A percentile compares a stretch with the other conserved stretches of the same genome.
Evolutionary conservation across 1,284 basidiomycete genomes (phyloP).

Genomic region (Austroboletus novae-zelandiae): DNA sequence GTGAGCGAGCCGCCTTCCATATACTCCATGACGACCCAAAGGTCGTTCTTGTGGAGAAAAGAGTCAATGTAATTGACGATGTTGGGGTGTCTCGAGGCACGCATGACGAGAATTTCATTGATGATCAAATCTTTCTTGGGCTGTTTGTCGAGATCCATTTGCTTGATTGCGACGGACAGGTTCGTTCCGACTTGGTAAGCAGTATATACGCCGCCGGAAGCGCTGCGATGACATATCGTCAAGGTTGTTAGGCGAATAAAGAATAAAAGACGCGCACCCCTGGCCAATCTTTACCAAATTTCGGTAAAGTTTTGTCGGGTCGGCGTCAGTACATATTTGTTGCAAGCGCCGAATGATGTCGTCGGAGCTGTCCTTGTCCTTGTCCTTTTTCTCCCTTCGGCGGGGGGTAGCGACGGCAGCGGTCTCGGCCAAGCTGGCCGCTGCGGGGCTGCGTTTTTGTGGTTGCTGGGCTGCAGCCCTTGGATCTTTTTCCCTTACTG

Average conservation of each 20-base stretch:
- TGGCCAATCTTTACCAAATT: conserved; percentile 97
- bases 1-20: conserved; percentile 96
- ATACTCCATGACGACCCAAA: conserved; percentile 99
- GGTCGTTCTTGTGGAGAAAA: conserved; percentile 94
- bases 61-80: conserved; percentile 99
- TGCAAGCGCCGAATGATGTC: conserved; percentile 91
- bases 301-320: conserved; percentile 92
- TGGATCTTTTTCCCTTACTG: conserved; percentile 35
- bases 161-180: conserved; percentile 96
- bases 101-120: conserved; percentile 99
- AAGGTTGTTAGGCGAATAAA: not conserved
- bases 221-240: conserved; percentile 45
- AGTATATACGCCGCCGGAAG: conserved; percentile 97
- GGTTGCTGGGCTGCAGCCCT: conserved; percentile 36
- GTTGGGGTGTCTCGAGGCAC: conserved; percentile 92
- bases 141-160: conserved; percentile 99
- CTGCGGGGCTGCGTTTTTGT: conserved; percentile 43
- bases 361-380: conserved; percentile 78
- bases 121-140: conserved; percentile 99
- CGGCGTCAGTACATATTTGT: conserved; percentile 95
- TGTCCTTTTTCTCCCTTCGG: conserved; percentile 82
- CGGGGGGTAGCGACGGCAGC: conserved; percentile 75
- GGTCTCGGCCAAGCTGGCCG: conserved; percentile 59
- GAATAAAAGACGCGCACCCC: conserved; percentile 57
- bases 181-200: conserved; percentile 96